Evolutionary conservation across 2,329 filamentous ascomycete species (phyloP).

Genomic region (Aspergillus calidoustus): DNA sequence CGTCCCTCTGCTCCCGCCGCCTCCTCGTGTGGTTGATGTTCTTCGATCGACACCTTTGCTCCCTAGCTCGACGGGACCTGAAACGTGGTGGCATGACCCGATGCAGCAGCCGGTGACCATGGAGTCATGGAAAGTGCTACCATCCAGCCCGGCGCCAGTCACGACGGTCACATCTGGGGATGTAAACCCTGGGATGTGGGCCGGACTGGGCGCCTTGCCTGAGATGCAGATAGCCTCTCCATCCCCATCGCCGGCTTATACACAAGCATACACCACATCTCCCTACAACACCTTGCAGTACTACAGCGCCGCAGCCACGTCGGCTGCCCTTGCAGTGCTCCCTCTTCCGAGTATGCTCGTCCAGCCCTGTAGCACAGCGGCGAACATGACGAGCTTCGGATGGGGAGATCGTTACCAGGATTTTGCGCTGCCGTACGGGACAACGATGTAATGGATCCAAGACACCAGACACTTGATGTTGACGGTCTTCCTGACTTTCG

Average conservation of each 20-base stretch:
- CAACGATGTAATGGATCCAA: conserved; percentile 68
- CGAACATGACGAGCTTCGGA: conserved; percentile 77
- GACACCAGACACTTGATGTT: conserved; percentile 40
- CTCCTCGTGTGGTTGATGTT: conserved; percentile 86
- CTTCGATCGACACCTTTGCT: conserved; percentile 84
- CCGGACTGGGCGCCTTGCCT: conserved; percentile 70
- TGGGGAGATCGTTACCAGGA: conserved; percentile 82
- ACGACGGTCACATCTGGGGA: conserved; percentile 77
- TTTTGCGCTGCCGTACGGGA: conserved; percentile 71
- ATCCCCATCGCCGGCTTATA: conserved; percentile 69
- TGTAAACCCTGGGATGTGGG: conserved; percentile 75
- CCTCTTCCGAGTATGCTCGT: conserved; percentile 86
- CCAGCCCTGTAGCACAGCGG: conserved; percentile 78
- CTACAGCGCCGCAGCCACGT: conserved; percentile 78
- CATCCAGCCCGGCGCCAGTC: conserved; percentile 78
- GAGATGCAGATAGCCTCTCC: conserved; percentile 77
- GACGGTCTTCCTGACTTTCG: conserved; percentile 31
- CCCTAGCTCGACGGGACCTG: conserved; percentile 75
- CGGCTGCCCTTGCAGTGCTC: conserved; percentile 74
- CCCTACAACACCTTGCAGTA: conserved; percentile 65
- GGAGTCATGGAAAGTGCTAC: conserved; percentile 87
- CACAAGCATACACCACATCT: conserved; percentile 74
- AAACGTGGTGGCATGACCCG: conserved; percentile 80
- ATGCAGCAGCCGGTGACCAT: conserved; percentile 71
- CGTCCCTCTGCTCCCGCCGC: conserved; percentile 81